These are phyloP conservation scores for Orbilia blumenaviensis DNA, from an alignment of 2,329 filamentous ascomycete species.

Conservation along the genomic window DNA sequence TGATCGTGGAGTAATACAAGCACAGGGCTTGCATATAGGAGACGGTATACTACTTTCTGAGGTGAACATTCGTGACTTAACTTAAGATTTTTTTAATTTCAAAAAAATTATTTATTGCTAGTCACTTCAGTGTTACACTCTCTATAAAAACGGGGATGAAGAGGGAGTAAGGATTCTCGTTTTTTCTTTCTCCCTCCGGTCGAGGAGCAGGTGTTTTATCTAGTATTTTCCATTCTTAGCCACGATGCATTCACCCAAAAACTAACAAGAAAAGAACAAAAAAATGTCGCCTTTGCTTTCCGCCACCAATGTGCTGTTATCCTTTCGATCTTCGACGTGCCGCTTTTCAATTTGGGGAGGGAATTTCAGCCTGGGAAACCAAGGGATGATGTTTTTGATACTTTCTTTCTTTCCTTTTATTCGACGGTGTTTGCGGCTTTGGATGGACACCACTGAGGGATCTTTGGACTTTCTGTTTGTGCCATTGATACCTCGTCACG, in stretches of 20 bases:
- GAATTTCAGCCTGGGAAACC: conserved; percentile 50
- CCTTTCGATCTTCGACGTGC: conserved; percentile 37
- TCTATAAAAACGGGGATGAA: conserved; percentile 21
- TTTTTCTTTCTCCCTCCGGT: conserved; percentile 37
- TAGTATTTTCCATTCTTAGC: conserved; percentile 49
- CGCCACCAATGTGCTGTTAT: conserved; percentile 27
- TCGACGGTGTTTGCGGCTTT: conserved; percentile 45
- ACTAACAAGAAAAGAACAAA: conserved; percentile 6
- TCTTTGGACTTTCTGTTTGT: conserved; percentile 6
- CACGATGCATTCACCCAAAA: conserved; percentile 12
- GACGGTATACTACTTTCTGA: conserved; percentile 24
- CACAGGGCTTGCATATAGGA: neutral
- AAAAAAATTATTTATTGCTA: conserved; percentile 53
- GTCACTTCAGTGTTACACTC: conserved; percentile 53
- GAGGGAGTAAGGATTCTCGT: conserved; percentile 9
- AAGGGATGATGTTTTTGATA: conserved; percentile 44
- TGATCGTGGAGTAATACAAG: conserved; percentile 43
- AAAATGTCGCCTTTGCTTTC: conserved; percentile 35
- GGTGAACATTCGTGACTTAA: conserved; percentile 54
- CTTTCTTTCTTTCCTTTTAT: conserved; percentile 2
- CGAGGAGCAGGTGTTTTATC: conserved; percentile 50
- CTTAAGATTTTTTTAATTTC: conserved; percentile 36
- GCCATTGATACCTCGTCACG: conserved; percentile 25
- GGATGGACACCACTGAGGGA: conserved; percentile 47
- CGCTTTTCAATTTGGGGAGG: conserved; percentile 29